These are phyloP conservation scores for Tylopilus plumbeoviolaceoides DNA, from an alignment of 768 basidiomycete genomes.

Conservation along the genomic window DNA sequence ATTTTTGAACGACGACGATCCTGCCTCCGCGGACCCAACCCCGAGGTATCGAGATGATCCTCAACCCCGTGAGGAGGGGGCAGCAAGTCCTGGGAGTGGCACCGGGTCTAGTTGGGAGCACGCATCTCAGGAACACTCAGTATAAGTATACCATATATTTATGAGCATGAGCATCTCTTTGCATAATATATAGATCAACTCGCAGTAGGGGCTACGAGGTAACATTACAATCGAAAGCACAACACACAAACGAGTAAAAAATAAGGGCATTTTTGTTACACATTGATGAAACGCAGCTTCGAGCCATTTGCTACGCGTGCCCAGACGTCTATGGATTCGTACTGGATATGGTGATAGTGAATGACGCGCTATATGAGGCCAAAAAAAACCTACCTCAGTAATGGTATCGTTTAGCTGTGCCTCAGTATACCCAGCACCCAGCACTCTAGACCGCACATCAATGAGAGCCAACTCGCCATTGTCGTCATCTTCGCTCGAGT, in stretches of 20 bases:
- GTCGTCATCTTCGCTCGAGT: slow-evolving; percentile 66
- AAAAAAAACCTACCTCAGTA: slow-evolving; percentile 51
- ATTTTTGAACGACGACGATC: slow-evolving; percentile 78
- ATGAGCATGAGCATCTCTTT: slow-evolving; percentile 21
- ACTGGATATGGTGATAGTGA: slow-evolving; percentile 45
- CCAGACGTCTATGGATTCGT: slow-evolving; percentile 81
- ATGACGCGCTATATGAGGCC: background rate
- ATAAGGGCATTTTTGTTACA: slow-evolving; percentile 10
- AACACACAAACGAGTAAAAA: background rate
- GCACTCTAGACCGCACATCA: slow-evolving; percentile 81
- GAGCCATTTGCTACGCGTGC: slow-evolving; percentile 79
- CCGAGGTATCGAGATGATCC: slow-evolving; percentile 55
- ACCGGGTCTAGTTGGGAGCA: slow-evolving; percentile 74
- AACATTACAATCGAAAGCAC: slow-evolving; percentile 14
- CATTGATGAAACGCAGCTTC: slow-evolving; percentile 65
- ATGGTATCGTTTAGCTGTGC: slow-evolving; percentile 86
- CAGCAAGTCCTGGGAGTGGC: slow-evolving; percentile 35
- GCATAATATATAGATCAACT: slow-evolving; percentile 7
- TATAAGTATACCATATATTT: slow-evolving; percentile 14
- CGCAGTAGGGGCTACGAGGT: slow-evolving; percentile 5
- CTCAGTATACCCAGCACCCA: slow-evolving; percentile 89
- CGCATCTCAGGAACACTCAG: slow-evolving; percentile 40
- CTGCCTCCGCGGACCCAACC: slow-evolving; percentile 28
- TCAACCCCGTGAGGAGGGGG: slow-evolving; percentile 14
- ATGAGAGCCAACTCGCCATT: slow-evolving; percentile 74